Percentiles rank a stretch among this genome's conserved stretches.
Conservation (phyloP, 2,329 filamentous ascomycete species). For the Myrmaecium sp. region DNA sequence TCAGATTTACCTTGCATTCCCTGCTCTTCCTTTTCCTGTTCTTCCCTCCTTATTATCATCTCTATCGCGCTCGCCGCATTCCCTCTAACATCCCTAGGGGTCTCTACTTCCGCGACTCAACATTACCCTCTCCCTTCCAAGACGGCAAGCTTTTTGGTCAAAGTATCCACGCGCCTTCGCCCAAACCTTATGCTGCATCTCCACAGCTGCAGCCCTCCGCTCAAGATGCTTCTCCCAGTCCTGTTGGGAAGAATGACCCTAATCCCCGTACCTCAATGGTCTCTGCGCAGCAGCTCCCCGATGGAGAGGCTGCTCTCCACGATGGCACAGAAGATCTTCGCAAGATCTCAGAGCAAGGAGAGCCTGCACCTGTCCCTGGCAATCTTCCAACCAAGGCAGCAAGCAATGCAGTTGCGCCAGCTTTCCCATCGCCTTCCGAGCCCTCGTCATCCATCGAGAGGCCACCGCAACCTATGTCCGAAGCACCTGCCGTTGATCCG, state of each 20-base stretch:
- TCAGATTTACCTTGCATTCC: neutral
- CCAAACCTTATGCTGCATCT: slow-evolving; percentile 6
- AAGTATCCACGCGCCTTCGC: slow-evolving; percentile 10
- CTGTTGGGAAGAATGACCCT: slow-evolving; percentile 6
- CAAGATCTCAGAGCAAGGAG: no score
- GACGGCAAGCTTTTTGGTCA: slow-evolving; percentile 12
- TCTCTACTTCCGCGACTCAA: slow-evolving; percentile 38
- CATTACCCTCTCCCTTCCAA: slow-evolving; percentile 25
- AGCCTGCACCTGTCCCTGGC: no score
- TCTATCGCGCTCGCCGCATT: slow-evolving; percentile 1
- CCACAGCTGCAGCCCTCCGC: slow-evolving; percentile 2
- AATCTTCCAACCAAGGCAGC: no score
- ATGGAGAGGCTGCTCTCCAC: slow-evolving; percentile 6
- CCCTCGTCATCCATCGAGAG: no score
- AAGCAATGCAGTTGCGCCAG: no score
- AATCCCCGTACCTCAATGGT: no score
- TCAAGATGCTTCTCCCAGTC: slow-evolving; percentile 5
- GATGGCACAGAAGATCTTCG: slow-evolving; percentile 9
- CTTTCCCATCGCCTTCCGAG: no score
- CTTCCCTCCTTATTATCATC: neutral
- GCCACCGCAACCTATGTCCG: slow-evolving; percentile 5
- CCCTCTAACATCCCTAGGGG: slow-evolving; percentile 24
- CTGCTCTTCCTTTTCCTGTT: slow-evolving; percentile 1
- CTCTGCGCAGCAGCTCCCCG: slow-evolving; percentile 3
- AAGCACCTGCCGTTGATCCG: slow-evolving; percentile 11